Percentiles rank a stretch among this genome's conserved stretches.
phyloP scores from a whole-genome alignment of 108 stramenopile species.

The Cafeteria roenbergensis region DNA sequence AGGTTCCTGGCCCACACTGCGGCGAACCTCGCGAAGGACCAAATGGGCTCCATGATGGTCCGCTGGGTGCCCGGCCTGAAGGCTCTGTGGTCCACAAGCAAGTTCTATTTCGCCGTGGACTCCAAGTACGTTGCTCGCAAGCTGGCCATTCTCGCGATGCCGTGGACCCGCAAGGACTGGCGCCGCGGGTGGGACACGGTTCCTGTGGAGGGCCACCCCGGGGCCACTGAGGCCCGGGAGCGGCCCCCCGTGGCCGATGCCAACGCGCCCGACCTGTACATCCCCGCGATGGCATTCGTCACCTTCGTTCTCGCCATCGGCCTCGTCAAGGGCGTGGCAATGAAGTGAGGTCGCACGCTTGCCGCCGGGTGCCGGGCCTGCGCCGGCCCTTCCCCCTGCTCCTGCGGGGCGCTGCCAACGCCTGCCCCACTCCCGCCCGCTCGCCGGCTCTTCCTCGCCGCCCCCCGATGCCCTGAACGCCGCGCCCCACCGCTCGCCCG shows the following conservation, averaged over 20 bases:
- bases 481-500: no score
- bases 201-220: conserved; percentile 17
- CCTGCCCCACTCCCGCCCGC: no score
- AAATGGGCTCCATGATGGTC: no score
- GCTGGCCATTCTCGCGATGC: conserved; percentile 67
- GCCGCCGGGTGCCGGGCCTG: no score
- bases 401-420: no score
- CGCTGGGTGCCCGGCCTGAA: conserved; percentile 37
- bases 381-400: no score
- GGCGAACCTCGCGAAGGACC: no score
- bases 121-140: conserved; percentile 77
- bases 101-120: conserved; percentile 84
- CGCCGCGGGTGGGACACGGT: conserved; percentile 34
- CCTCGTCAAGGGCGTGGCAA: conserved; percentile 69
- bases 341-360: no score
- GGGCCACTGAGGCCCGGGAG: conserved; percentile 31
- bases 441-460: no score
- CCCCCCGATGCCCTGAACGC: no score
- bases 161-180: conserved; percentile 67
- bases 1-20: no score
- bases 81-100: conserved; percentile 42
- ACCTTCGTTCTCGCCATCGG: conserved; percentile 85
- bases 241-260: conserved; percentile 67
- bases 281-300: conserved; percentile 81
- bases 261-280: conserved; percentile 90